These are phyloP conservation scores for Cladosporium sp. DNA, from an alignment of 2,329 filamentous ascomycete species.

Conservation along the genomic window DNA sequence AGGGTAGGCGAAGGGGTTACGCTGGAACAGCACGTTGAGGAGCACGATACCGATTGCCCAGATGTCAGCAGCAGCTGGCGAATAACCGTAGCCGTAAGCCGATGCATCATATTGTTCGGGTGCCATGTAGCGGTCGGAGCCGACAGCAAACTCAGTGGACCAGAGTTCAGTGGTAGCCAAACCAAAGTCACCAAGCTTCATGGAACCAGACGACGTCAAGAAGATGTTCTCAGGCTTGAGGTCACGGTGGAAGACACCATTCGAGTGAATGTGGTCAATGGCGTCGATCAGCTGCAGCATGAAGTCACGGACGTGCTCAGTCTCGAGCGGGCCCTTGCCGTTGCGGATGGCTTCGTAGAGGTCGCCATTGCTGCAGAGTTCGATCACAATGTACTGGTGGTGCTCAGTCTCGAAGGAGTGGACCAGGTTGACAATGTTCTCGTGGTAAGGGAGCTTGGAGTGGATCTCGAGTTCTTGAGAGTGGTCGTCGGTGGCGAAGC, in stretches of 20 bases:
- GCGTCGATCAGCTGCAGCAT: conserved; percentile 92
- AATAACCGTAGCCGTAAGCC: conserved; percentile 69
- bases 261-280: conserved; percentile 83
- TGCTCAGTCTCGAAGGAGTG: conserved; percentile 88
- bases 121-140: conserved; percentile 98
- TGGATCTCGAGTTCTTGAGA: conserved; percentile 80
- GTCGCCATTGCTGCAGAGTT: conserved; percentile 93
- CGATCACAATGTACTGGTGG: conserved; percentile 87
- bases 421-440: conserved; percentile 90
- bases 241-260: conserved; percentile 91
- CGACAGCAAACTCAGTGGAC: conserved; percentile 90
- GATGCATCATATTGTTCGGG: conserved; percentile 94
- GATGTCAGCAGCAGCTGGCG: conserved; percentile 86
- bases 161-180: conserved; percentile 83
- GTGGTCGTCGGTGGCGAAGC: conserved; percentile 73
- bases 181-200: conserved; percentile 97
- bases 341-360: conserved; percentile 94
- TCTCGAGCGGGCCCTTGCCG: conserved; percentile 83
- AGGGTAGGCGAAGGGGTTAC: conserved; percentile 91
- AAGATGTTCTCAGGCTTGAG: conserved; percentile 99
- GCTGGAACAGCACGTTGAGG: conserved; percentile 92
- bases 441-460: conserved; percentile 70
- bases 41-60: conserved; percentile 98
- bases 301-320: conserved; percentile 93
- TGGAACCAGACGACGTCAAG: conserved; percentile 73